Conservation (phyloP, 1,284 basidiomycete species). For the Schizopora paradoxa region DNA sequence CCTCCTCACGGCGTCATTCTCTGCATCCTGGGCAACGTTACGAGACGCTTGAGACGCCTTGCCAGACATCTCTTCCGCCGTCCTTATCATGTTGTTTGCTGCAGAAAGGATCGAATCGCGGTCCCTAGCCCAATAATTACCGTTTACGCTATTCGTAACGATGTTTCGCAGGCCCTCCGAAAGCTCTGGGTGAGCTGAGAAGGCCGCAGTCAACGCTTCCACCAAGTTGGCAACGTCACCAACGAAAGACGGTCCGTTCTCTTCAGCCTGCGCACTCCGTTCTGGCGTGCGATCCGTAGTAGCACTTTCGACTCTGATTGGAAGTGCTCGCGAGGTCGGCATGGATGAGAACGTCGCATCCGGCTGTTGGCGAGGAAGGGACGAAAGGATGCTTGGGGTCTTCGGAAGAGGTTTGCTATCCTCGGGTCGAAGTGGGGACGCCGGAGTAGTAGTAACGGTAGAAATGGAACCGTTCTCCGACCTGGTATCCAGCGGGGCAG, state of each 20-base stretch:
- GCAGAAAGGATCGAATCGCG: conserved; percentile 50
- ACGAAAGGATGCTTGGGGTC: not conserved
- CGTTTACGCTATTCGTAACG: conserved; percentile 51
- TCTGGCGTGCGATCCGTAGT: conserved; percentile 11
- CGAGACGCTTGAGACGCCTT: conserved; percentile 26
- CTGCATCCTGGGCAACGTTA: conserved; percentile 42
- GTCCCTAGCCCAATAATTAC: conserved; percentile 62
- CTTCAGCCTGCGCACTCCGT: conserved; percentile 50
- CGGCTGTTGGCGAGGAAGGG: conserved; percentile 1
- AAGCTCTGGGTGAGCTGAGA: conserved; percentile 63
- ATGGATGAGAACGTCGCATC: not conserved
- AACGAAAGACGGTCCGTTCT: conserved; percentile 48
- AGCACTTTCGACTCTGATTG: not conserved
- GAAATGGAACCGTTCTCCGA: too few species aligned
- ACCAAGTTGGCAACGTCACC: conserved; percentile 60
- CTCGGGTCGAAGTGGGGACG: conserved; percentile 4
- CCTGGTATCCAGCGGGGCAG: too few species aligned
- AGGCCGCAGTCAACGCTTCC: conserved; percentile 43
- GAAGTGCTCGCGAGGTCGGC: not conserved
- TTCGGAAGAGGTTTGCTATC: conserved; percentile 6
- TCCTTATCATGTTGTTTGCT: conserved; percentile 43
- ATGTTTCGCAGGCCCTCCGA: conserved; percentile 61
- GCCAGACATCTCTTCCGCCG: conserved; percentile 38
- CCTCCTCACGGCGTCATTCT: conserved; percentile 58
- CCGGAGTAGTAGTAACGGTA: too few species aligned